phyloP scores from a whole-genome alignment of 179 eudicot genomes.

The Spinacia oleracea region DNA sequence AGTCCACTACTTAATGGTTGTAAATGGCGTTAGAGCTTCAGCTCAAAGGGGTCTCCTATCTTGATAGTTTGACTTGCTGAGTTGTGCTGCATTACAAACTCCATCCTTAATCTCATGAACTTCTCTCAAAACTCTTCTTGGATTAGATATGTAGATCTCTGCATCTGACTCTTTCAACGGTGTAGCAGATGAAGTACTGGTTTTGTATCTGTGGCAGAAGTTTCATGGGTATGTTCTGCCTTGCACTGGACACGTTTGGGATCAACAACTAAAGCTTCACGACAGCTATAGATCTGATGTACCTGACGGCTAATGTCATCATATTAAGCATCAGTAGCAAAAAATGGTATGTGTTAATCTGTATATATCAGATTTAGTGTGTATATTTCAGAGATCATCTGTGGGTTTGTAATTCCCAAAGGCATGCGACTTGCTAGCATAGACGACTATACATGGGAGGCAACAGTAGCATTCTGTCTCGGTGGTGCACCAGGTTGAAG shows the following conservation, averaged over 20 bases:
- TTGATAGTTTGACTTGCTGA: too few species aligned
- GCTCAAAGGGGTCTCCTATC: too few species aligned
- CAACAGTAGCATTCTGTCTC: conserved; percentile 16
- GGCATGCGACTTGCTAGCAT: conserved; percentile 31
- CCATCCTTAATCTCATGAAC: not conserved
- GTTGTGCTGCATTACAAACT: not conserved
- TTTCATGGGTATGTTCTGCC: not conserved
- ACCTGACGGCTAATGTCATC: not conserved
- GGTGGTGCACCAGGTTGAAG: conserved; percentile 1
- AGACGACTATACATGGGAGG: conserved; percentile 22
- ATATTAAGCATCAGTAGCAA: not conserved
- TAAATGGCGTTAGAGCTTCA: not conserved
- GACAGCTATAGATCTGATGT: not conserved
- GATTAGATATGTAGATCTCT: not conserved
- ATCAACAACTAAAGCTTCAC: not conserved
- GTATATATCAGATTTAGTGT: not conserved
- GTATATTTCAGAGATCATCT: conserved; percentile 27
- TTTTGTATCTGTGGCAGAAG: not conserved
- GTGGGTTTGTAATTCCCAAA: conserved; percentile 29
- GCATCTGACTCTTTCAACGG: not conserved
- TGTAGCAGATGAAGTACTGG: not conserved
- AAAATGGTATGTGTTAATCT: not conserved
- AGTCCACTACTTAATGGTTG: not conserved
- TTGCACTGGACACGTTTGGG: too few species aligned
- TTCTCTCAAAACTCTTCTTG: too few species aligned